A percentile compares a stretch with the other conserved stretches of the same genome.
These are phyloP conservation scores for Boletellus deceptivus DNA, from an alignment of 1,284 basidiomycete genomes.

Conservation along the genomic window DNA sequence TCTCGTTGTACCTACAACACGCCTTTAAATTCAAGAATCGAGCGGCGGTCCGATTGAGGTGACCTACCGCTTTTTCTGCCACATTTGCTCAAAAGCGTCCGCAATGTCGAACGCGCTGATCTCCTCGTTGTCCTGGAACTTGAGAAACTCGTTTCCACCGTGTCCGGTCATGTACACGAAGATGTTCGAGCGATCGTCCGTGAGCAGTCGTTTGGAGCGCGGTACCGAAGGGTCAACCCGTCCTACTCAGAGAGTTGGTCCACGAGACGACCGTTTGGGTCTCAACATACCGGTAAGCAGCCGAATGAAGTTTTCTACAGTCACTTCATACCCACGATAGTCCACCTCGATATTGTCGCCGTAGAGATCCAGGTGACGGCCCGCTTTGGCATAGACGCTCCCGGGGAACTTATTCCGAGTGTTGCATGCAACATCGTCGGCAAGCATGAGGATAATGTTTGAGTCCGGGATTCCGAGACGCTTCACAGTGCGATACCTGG, in stretches of 20 bases:
- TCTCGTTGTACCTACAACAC: constrained; percentile 83
- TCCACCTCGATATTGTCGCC: constrained; percentile 98
- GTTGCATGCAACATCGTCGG: constrained; percentile 96
- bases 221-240: constrained; percentile 78
- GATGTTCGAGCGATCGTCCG: constrained; percentile 91
- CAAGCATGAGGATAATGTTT: constrained; percentile 98
- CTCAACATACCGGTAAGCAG: constrained; percentile 74
- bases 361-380: constrained; percentile 84
- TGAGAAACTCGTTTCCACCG: constrained; percentile 96
- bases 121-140: constrained; percentile 99
- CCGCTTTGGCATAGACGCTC: constrained; percentile 84
- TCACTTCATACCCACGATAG: constrained; percentile 97
- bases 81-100: constrained; percentile 98
- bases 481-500: constrained; percentile 96
- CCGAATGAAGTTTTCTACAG: constrained; percentile 92
- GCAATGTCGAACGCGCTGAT: constrained; percentile 95
- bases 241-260: constrained; percentile 39
- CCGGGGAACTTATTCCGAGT: constrained; percentile 90
- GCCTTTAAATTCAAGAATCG: neutral
- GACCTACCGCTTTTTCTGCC: constrained; percentile 84
- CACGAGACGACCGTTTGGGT: neutral
- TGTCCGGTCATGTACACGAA: constrained; percentile 99
- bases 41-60: neutral
- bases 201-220: constrained; percentile 87
- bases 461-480: constrained; percentile 96